A percentile compares a stretch with the other conserved stretches of the same genome.
These are phyloP conservation scores for Sphagnum fallax DNA, from an alignment of 228 moss, liverwort and hornwort genomes.

Conservation along the genomic window DNA sequence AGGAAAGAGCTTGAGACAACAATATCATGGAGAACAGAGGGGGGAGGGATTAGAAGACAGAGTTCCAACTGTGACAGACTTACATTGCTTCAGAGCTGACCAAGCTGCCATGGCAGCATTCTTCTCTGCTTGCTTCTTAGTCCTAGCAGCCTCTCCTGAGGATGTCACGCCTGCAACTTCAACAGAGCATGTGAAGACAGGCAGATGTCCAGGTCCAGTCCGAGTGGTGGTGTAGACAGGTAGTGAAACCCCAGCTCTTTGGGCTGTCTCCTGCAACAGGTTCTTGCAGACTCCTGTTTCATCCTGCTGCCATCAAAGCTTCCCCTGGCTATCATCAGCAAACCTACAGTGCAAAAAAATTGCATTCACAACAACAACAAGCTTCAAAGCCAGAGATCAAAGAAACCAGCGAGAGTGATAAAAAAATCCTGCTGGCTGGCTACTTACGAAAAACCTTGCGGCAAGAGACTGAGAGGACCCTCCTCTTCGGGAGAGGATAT, in stretches of 20 bases:
- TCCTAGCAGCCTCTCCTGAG: conserved; percentile 86
- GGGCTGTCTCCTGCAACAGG: conserved; percentile 94
- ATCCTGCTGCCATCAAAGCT: conserved; percentile 30
- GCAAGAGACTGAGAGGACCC: conserved; percentile 49
- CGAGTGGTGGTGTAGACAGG: conserved; percentile 84
- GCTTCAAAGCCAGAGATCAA: too few relatives aligned
- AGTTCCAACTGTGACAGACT: conserved; percentile 3
- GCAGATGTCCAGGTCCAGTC: conserved; percentile 95
- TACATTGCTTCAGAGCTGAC: conserved; percentile 92
- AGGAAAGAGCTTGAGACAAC: too few relatives aligned
- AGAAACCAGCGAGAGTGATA: too few relatives aligned
- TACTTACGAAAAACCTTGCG: conserved; percentile 53
- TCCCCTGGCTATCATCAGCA: too few relatives aligned
- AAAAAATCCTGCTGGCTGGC: neutral
- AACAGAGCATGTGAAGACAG: conserved; percentile 94
- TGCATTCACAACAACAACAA: too few relatives aligned
- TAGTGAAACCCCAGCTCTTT: conserved; percentile 92
- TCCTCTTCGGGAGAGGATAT: conserved; percentile 72
- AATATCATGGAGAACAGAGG: too few relatives aligned
- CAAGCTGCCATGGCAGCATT: conserved; percentile 92
- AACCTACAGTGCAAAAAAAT: too few relatives aligned
- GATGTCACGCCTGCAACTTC: conserved; percentile 88
- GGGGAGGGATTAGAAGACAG: too few relatives aligned
- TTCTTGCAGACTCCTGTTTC: conserved; percentile 96
- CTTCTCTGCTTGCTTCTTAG: conserved; percentile 65